Evolutionary conservation across 1,284 basidiomycete genomes (phyloP), one percentile per base, ranked within the genome.

Genomic region (Agroathelia rolfsii): DNA sequence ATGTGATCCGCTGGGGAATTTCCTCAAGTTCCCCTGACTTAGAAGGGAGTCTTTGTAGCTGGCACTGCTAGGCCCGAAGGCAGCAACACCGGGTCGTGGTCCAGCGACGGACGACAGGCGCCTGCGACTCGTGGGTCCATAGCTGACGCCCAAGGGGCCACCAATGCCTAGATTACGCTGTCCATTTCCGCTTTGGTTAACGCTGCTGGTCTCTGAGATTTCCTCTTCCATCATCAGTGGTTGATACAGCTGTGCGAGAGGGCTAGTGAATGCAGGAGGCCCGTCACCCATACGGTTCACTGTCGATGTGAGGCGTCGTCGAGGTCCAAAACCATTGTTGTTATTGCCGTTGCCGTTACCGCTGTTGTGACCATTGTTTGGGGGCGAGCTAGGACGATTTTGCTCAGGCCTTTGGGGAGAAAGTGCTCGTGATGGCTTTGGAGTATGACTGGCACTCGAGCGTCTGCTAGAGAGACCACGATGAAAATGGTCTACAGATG

Each of bases 241-340:
- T 37, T 76, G 75, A 49, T 72, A 86, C 9, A 82, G 61, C 48
- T 83, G 79, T 3, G 80, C 78, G 2, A 86, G 60, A 12, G 82
- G 82, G 45, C 77, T 79, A 5, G 61, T 51, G 31, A 63, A 59
- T 26, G 49, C 62, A 16, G 67, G 63, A 4, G 54, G 48, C 19
- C 55, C 41, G 24, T 73, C 68, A 5, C 52, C 39, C 7, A 57
- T 52, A 24, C 61, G 66, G 25, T 54, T 57, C 34, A 70, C 39
- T 3, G 69, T 43, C 1, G 77, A 70, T 29, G 59, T 58, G 8
- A 72, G 32, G 16, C 76, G 65, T 19, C 57, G 48, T 21, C 66
- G 64, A 11, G 63, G 50, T 36, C 42, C 6, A 38, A 18, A 24
- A 56, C 38, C n/a, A 53, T 45, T 1, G 51, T 30, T n/a, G 45